A percentile compares a stretch with the other conserved stretches of the same genome.
Conservation (phyloP, 352 stramenopile species). For the Phytophthora litchii region DNA sequence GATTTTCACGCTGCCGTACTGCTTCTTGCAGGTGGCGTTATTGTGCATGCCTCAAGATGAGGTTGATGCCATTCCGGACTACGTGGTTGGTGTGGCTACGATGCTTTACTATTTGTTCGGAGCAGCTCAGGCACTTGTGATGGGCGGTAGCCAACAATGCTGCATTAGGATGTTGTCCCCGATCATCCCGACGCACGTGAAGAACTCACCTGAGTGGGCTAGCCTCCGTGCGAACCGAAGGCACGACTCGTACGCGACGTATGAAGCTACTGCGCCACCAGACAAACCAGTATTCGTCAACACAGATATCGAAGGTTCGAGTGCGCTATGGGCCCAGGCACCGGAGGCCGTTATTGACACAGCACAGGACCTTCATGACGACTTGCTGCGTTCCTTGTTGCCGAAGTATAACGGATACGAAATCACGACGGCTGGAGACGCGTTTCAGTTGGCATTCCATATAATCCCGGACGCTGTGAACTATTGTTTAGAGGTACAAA, state of each 20-base stretch:
- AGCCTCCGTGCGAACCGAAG: slow-evolving; percentile 36
- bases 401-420: slow-evolving; percentile 71
- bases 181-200: slow-evolving; percentile 58
- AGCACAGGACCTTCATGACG: slow-evolving; percentile 66
- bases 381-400: slow-evolving; percentile 57
- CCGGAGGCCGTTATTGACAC: slow-evolving; percentile 62
- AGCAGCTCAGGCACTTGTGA: slow-evolving; percentile 63
- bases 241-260: slow-evolving; percentile 44
- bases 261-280: slow-evolving; percentile 40
- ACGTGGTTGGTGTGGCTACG: slow-evolving; percentile 57
- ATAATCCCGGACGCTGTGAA: slow-evolving; percentile 58
- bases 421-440: slow-evolving; percentile 76
- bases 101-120: slow-evolving; percentile 75
- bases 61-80: slow-evolving; percentile 59
- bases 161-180: slow-evolving; percentile 58
- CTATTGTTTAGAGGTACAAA: slow-evolving; percentile 73
- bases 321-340: slow-evolving; percentile 66
- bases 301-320: slow-evolving; percentile 82
- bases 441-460: slow-evolving; percentile 82
- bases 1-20: slow-evolving; percentile 75
- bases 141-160: slow-evolving; percentile 70
- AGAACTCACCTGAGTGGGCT: slow-evolving; percentile 58
- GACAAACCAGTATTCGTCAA: slow-evolving; percentile 72
- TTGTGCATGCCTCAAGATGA: slow-evolving; percentile 45
- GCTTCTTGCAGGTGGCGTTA: slow-evolving; percentile 51